A percentile compares a stretch with the other conserved stretches of the same genome.
Conservation (phyloP, 352 stramenopile species). For the Phytophthora podocarpi region DNA sequence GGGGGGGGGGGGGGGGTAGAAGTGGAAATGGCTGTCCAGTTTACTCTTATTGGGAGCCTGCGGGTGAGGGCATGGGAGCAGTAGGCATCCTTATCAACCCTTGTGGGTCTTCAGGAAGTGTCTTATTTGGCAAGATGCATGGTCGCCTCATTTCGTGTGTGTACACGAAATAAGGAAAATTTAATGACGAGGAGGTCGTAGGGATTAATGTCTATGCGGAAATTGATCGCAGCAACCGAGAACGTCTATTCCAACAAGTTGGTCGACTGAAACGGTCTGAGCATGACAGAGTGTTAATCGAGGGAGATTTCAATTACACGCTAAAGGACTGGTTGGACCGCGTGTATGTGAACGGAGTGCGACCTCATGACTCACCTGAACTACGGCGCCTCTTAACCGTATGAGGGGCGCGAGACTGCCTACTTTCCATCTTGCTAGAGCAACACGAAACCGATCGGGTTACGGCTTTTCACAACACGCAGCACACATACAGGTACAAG, state of each 20-base stretch:
- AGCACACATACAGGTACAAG: too few species aligned
- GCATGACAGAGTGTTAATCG: neutral
- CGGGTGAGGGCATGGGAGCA: neutral
- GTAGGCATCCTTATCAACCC: neutral
- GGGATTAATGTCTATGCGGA: neutral
- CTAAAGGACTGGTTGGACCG: neutral
- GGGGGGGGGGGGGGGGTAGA: too few species aligned
- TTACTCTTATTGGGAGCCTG: neutral
- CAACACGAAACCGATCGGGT: too few species aligned
- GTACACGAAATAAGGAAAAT: neutral
- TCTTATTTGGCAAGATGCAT: neutral
- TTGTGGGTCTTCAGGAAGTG: too few species aligned
- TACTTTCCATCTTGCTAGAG: too few species aligned
- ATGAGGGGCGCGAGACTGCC: too few species aligned
- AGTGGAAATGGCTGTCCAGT: too few species aligned
- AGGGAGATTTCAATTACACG: constrained; percentile 1
- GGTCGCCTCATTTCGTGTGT: neutral
- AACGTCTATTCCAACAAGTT: neutral
- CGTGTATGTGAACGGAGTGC: neutral
- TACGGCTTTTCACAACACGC: too few species aligned
- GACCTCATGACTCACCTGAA: neutral
- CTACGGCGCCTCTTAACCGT: neutral
- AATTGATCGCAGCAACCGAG: neutral
- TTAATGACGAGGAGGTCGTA: neutral
- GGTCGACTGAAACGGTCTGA: neutral